phyloP scores from a whole-genome alignment of 2,329 filamentous ascomycete genomes.

The Xylariaceae sp. region DNA sequence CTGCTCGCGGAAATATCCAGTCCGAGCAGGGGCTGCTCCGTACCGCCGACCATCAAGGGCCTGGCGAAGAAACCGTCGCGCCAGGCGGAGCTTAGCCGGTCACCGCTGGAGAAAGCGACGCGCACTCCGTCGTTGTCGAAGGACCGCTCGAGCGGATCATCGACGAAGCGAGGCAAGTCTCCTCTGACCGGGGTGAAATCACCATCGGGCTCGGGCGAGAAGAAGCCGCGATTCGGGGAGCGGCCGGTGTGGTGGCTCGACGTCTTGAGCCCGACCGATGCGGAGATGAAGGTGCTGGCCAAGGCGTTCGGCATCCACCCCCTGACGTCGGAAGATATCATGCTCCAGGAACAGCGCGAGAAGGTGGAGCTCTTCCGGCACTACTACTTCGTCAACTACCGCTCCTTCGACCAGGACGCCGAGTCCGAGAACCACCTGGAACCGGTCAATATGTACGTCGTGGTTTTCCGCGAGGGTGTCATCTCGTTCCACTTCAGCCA shows the following conservation, averaged over 20 bases:
- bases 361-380: slow-evolving; percentile 96
- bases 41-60: slow-evolving; percentile 35
- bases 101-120: slow-evolving; percentile 12
- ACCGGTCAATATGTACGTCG: slow-evolving; percentile 94
- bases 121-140: slow-evolving; percentile 17
- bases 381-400: slow-evolving; percentile 99
- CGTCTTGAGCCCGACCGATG: slow-evolving; percentile 81
- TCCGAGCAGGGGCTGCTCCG: slow-evolving; percentile 32
- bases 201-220: slow-evolving; percentile 20
- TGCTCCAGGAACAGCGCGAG: slow-evolving; percentile 94
- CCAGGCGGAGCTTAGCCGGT: slow-evolving; percentile 11
- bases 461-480: slow-evolving; percentile 93
- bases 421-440: slow-evolving; percentile 87
- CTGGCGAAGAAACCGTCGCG: slow-evolving; percentile 44
- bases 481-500: slow-evolving; percentile 97
- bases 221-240: slow-evolving; percentile 57
- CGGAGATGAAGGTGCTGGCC: slow-evolving; percentile 89
- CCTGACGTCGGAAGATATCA: slow-evolving; percentile 90
- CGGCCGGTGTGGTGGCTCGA: slow-evolving; percentile 97
- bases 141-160: slow-evolving; percentile 19
- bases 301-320: slow-evolving; percentile 96
- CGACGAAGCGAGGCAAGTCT: slow-evolving; percentile 21
- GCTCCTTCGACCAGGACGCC: slow-evolving; percentile 92
- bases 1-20: slow-evolving; percentile 26
- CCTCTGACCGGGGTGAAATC: slow-evolving; percentile 14